Conservation (phyloP, 495 filamentous ascomycete species). For the Beverwykella pulmonaria region DNA sequence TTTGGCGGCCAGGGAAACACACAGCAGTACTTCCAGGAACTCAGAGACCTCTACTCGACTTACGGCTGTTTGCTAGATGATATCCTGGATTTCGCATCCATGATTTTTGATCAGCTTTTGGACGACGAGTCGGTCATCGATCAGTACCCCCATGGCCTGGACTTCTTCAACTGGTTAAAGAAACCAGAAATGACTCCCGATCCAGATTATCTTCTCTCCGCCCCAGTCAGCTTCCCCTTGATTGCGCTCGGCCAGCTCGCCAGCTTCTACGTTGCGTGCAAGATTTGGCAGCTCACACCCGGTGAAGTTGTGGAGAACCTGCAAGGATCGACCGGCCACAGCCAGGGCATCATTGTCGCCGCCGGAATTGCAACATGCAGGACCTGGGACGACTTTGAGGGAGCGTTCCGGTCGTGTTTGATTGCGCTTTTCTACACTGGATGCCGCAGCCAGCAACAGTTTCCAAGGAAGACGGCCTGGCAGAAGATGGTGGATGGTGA, state of each 20-base stretch:
- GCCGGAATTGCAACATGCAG: constrained; percentile 40
- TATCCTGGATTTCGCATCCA: constrained; percentile 15
- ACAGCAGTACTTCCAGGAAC: constrained; percentile 22
- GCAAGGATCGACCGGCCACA: constrained; percentile 44
- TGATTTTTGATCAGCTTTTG: constrained; percentile 21
- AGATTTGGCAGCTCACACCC: constrained; percentile 37
- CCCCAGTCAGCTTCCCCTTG: constrained; percentile 46
- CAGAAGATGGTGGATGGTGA: constrained; percentile 23
- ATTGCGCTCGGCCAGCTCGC: constrained; percentile 43
- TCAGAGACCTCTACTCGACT: constrained; percentile 23
- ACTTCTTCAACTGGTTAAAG: constrained; percentile 40
- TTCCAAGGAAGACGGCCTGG: constrained; percentile 25
- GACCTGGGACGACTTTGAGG: constrained; percentile 43
- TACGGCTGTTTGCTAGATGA: constrained; percentile 24
- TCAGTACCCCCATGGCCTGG: constrained; percentile 25
- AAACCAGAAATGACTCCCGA: constrained; percentile 27
- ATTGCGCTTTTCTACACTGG: constrained; percentile 28
- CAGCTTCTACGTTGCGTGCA: constrained; percentile 41
- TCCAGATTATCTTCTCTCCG: constrained; percentile 34
- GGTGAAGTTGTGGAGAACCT: constrained; percentile 39
- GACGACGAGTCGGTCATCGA: constrained; percentile 7
- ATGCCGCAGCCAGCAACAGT: constrained; percentile 23
- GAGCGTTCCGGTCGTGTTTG: constrained; percentile 10
- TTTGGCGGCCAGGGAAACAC: constrained; percentile 35
- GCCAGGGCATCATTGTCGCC: constrained; percentile 43